Evolutionary conservation across 2,329 filamentous ascomycete genomes (phyloP), one percentile per base, ranked within the genome.

Genomic region (Claviceps monticola): DNA sequence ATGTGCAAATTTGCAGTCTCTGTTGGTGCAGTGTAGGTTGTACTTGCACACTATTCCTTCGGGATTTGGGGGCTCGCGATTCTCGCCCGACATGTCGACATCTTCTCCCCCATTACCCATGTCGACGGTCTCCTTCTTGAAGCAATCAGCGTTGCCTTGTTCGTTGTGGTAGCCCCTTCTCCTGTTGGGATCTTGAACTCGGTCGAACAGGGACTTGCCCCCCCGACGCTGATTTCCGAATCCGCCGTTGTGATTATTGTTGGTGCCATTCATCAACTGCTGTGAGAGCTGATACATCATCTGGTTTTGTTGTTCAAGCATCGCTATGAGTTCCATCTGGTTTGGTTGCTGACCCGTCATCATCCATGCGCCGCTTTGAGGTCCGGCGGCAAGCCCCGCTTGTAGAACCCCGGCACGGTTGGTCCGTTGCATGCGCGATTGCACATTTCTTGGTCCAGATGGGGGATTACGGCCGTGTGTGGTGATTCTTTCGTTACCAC

Each of bases 1-100:
- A 63, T 98, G 93, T 17, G 88, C 93, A 66, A 88, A 98, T 58
- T 84, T 85, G 71, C 93, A 98, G 55, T 94, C 87, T 59, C 80
- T 82, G 68, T 94, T 94, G 41, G 85, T 87, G 72, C 93, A 98
- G 56, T 79, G 75, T 51, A 93, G 73, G 70, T 97, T 96, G 74
- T 82, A 98, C 62, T 86, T 88, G 79, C 93, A 98, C 55, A 91
- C 73, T 14, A 75, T 85, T 48, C 86, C 79, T 5, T 82, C 76
- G n/a, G 73, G 71, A 61, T 74, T 80, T 39, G 63, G 76, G 59
- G 66, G 72, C 70, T 73, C 80, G 63, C 68, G 78, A 68, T 69
- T 73, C 58, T 65, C 65, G 50, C 71, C 72, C 3, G 70, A 68
- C 74, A 80, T 81, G 46, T 88, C 84, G 23, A 83, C 73, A 55